These are phyloP conservation scores for Aquilaria sinensis DNA, from an alignment of 345 rosid species.

Conservation along the genomic window DNA sequence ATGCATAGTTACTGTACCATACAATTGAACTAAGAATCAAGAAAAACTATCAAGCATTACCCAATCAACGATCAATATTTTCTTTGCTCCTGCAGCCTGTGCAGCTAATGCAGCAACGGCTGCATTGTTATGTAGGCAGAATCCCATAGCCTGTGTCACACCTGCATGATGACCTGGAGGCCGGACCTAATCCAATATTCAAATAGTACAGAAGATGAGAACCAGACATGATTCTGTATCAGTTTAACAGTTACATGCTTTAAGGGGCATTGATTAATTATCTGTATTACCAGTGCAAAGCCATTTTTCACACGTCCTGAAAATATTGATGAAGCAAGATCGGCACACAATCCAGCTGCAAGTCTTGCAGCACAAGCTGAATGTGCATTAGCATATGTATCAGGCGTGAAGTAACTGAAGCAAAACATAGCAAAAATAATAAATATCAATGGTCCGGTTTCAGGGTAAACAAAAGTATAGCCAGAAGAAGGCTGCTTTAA, in stretches of 20 bases:
- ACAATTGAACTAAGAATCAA: constrained; percentile 12
- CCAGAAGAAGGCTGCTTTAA: no score
- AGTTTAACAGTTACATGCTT: neutral
- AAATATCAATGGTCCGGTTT: no score
- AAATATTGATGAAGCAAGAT: constrained; percentile 80
- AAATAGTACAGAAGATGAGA: constrained; percentile 1
- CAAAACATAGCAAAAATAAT: no score
- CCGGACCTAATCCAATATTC: constrained; percentile 52
- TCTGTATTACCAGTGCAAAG: constrained; percentile 79
- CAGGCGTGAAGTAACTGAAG: constrained; percentile 88
- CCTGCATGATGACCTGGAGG: constrained; percentile 99
- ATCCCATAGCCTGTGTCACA: constrained; percentile 85
- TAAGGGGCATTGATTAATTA: neutral
- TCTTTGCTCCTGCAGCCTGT: constrained; percentile 89
- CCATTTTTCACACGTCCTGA: constrained; percentile 81
- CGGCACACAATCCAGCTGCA: constrained; percentile 97
- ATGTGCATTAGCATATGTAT: constrained; percentile 95
- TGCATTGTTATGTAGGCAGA: constrained; percentile 99
- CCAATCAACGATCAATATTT: constrained; percentile 94
- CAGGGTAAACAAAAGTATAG: no score
- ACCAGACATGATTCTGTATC: neutral
- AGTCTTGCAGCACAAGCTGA: constrained; percentile 97
- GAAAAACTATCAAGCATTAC: constrained; percentile 34
- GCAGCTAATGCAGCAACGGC: constrained; percentile 94
- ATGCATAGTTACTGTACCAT: neutral